phyloP scores from a whole-genome alignment of 1,284 basidiomycete species.

The Xerocomus nothofagi region DNA sequence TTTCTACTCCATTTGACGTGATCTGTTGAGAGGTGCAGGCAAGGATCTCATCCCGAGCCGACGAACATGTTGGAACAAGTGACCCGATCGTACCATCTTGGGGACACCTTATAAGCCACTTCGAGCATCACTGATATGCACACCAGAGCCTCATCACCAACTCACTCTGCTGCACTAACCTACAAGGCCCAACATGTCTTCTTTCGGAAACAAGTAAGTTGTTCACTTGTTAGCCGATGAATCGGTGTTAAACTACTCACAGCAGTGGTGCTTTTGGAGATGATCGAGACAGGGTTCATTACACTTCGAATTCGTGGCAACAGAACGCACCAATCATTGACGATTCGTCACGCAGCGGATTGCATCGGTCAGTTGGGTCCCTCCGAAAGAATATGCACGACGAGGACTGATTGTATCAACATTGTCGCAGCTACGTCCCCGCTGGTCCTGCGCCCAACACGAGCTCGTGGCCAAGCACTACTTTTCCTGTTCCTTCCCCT shows the following conservation, averaged over 20 bases:
- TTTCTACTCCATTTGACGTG: neutral
- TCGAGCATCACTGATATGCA: neutral
- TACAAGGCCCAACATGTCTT: conserved; percentile 10
- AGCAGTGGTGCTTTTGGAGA: conserved; percentile 3
- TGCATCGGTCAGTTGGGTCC: neutral
- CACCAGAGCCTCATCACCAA: neutral
- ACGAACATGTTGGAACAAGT: conserved; percentile 11
- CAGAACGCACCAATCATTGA: neutral
- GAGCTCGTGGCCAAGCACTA: conserved; percentile 4
- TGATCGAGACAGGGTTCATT: neutral
- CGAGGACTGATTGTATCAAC: neutral
- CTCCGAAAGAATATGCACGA: conserved; percentile 14
- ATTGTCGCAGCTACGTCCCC: conserved; percentile 1
- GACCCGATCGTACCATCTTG: neutral
- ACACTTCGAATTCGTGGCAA: conserved; percentile 1
- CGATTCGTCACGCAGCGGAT: neutral
- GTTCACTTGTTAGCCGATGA: neutral
- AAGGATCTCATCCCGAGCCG: conserved; percentile 13
- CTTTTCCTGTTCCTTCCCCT: neutral
- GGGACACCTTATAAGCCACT: conserved; percentile 12
- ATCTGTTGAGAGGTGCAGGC: conserved; percentile 3
- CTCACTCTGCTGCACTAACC: neutral
- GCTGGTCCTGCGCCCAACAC: neutral
- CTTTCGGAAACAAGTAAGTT: conserved; percentile 14
- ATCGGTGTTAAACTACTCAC: neutral